Base-by-base conservation (phyloP, 2,329 filamentous ascomycete genomes). In the Acarospora socialis region DNA sequence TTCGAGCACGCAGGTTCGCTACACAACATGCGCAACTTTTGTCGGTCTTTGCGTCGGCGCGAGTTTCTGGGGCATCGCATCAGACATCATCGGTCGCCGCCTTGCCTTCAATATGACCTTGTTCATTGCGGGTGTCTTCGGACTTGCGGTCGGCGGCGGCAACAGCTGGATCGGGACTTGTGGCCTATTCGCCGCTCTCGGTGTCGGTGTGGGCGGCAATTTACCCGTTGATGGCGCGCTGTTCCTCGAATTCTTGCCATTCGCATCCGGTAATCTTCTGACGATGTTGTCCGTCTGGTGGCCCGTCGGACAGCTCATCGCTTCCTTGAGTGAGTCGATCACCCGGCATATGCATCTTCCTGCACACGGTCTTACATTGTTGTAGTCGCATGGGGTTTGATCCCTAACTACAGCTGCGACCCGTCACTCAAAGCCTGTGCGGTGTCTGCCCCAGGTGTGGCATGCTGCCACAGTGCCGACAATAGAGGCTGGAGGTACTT, bases 251-350 rank as follows among this genome's bases (percentile, higher is more conserved):
- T 87, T 87, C 42, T 58, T 92, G 1, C 83, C 83, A 0, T 75
- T 77, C 35, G 70, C 75, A 0, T 77, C 73, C n/a, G 74, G 73
- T 40, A 72, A 73, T 19, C 65, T 90, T 9, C 60, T 90, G 18
- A 90, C 81, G 0, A 63, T 87, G 28, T 63, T 92, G n/a, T 83
- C 79, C 5, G 70, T 84, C 5, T 90, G 81, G 77, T 92, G 83
- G 81, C 80, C 82, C 0, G 57, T 92, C 12, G 83, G 82, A 4
- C 81, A 90, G 48, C 63, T 92, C 5, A 66, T 77, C 34, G 73
- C 78, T 2, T 77, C 74, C 3, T 55, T 80, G 4, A 43, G 48
- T 43, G 39, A 37, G 12, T 45, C 39, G 35, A 21, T 13, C 15
- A 26, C 28, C 35, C 5, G n/a, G 14, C 22, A 20, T 36, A 5